Evolutionary conservation across 1,284 basidiomycete species (phyloP).

Genomic region (Termitomyces sp.): DNA sequence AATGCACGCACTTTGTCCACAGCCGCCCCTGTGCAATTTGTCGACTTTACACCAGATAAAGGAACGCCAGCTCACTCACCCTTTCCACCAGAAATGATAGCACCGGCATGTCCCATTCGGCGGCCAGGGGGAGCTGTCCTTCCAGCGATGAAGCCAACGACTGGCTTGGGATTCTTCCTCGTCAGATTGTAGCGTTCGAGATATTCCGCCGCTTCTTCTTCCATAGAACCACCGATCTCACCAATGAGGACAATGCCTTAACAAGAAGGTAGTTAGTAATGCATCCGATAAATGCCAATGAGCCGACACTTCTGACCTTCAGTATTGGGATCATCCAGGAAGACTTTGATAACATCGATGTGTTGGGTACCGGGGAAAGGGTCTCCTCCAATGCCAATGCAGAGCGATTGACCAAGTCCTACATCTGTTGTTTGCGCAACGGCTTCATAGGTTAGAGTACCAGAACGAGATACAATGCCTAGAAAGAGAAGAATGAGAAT

Average conservation of each 20-base stretch:
- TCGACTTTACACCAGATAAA: not conserved
- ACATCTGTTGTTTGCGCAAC: constrained; percentile 93
- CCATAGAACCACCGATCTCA: constrained; percentile 99
- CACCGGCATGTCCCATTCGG: constrained; percentile 98
- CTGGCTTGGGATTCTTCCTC: constrained; percentile 84
- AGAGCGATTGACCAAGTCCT: constrained; percentile 95
- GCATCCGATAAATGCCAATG: constrained; percentile 40
- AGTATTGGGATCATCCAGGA: constrained; percentile 90
- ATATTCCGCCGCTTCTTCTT: constrained; percentile 98
- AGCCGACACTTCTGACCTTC: constrained; percentile 65
- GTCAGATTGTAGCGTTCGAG: constrained; percentile 92
- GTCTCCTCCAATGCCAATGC: constrained; percentile 98
- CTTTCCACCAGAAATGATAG: constrained; percentile 97
- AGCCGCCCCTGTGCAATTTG: constrained; percentile 63
- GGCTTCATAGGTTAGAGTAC: constrained; percentile 91
- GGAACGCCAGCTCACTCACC: constrained; percentile 38
- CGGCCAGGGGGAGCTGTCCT: constrained; percentile 96
- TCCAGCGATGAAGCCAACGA: constrained; percentile 97
- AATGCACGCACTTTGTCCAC: constrained; percentile 96
- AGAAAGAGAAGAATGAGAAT: constrained; percentile 4
- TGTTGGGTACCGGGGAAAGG: constrained; percentile 98
- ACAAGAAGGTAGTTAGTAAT: not conserved
- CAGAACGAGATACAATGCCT: constrained; percentile 97
- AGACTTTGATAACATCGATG: constrained; percentile 93
- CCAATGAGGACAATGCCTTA: constrained; percentile 95